Conservation (phyloP, 1,284 basidiomycete species). For the Moniliella sp. region DNA sequence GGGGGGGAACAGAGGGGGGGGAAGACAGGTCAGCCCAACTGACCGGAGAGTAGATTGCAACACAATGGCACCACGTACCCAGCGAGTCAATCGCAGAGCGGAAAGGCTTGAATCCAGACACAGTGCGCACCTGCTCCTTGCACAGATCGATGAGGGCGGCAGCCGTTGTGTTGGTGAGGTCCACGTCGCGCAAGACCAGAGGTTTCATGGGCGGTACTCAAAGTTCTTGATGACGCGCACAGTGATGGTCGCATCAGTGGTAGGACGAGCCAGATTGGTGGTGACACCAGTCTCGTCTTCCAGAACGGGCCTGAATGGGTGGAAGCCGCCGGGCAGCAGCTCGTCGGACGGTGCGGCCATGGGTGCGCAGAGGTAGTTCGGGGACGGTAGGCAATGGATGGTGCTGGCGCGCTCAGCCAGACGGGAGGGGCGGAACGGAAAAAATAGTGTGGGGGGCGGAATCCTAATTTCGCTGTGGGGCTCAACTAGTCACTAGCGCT, state of each 20-base stretch:
- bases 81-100: slow-evolving; percentile 9
- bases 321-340: slow-evolving; percentile 2
- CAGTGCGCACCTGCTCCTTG: slow-evolving; percentile 36
- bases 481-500: too few species aligned
- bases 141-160: slow-evolving; percentile 52
- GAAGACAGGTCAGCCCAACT: not conserved
- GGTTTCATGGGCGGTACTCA: slow-evolving; percentile 66
- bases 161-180: slow-evolving; percentile 55
- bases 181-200: slow-evolving; percentile 58
- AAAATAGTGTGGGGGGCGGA: too few species aligned
- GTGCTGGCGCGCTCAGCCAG: too few species aligned
- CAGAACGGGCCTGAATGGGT: slow-evolving; percentile 1
- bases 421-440: too few species aligned
- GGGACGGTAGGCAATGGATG: too few species aligned
- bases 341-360: too few species aligned
- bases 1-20: not conserved
- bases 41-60: not conserved
- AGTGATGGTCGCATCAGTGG: slow-evolving; percentile 58
- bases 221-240: slow-evolving; percentile 85
- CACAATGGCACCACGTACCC: slow-evolving; percentile 2
- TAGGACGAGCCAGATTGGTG: slow-evolving; percentile 48
- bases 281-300: slow-evolving; percentile 29
- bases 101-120: slow-evolving; percentile 17
- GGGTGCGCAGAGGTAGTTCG: too few species aligned
- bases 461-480: too few species aligned